phyloP scores from a whole-genome alignment of 345 rosid species.

The Dipteronia sinensis region DNA sequence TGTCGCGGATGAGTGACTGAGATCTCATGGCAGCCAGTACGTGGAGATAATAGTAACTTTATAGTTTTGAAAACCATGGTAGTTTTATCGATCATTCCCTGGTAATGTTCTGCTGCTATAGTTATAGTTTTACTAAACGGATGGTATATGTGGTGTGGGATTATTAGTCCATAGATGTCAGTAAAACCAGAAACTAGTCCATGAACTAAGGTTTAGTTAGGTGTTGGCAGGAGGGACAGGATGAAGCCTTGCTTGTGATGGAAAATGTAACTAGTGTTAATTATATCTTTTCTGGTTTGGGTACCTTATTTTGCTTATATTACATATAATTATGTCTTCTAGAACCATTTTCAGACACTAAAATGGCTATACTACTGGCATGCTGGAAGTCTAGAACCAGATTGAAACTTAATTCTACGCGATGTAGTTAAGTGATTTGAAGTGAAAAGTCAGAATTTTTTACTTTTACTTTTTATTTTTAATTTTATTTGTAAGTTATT shows the following conservation, averaged over 20 bases:
- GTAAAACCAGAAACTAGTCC: neutral
- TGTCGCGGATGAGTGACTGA: conserved; percentile 30
- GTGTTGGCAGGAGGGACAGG: neutral
- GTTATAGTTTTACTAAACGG: conserved; percentile 7
- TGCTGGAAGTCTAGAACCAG: too few species aligned
- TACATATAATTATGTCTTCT: too few species aligned
- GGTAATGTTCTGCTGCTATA: conserved; percentile 1
- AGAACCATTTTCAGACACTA: too few species aligned
- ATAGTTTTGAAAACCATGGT: neutral
- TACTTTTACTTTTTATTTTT: too few species aligned
- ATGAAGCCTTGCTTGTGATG: neutral
- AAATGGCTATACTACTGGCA: too few species aligned
- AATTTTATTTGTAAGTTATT: too few species aligned
- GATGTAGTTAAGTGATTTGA: too few species aligned
- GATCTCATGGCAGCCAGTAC: neutral
- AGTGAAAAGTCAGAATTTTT: too few species aligned
- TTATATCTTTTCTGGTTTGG: neutral
- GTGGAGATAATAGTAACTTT: neutral
- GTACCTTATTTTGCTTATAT: neutral
- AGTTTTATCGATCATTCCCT: neutral
- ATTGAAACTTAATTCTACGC: too few species aligned
- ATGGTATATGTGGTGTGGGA: conserved; percentile 11
- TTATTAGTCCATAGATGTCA: neutral
- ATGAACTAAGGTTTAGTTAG: neutral
- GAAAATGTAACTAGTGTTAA: neutral